Base-by-base conservation (phyloP, 169 alveolate genomes). In the Babesia ovis region DNA sequence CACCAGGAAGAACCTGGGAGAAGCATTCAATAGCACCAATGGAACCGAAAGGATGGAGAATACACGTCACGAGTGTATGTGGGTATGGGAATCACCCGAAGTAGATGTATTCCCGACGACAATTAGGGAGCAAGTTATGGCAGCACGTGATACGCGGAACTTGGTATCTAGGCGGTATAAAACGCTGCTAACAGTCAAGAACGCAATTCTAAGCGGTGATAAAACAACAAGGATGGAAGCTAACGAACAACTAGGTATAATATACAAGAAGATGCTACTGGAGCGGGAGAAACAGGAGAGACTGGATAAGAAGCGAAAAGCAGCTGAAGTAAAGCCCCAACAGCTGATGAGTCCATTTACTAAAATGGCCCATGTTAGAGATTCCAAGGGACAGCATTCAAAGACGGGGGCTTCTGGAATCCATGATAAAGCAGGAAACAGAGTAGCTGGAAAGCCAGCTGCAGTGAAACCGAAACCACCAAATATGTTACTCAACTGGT, bases 21-120 rank as follows among this genome's bases (percentile, higher is more conserved):
- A 79, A 34, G 41, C 76, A 22, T 70, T 66, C 57, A 54, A 6
- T 9, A 23, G 50, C 25, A 18, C 42, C 3, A 34, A 31, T n/a
- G 77, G 45, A 1, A 14, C 51, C n/a, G 54, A 29, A 11, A 22
- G 83, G 20, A n/a, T 68, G 50, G 87, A 79, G 22, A 68, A 74
- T 12, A 42, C 16, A 35, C 66, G 83, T 16, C 27, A 23, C 14
- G 84, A 68, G 50, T 79, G 87, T 39, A 4, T 79, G 45, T 79
- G 87, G 87, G 69, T 79, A 25, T 79, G 87, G 87, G 87, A 79
- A 45, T 57, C 83, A 18, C 87, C 87, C 8, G 45, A 79, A 5
- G 14, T 42, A 2, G 87, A 79, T 23, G 74, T 79, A 27, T 69
- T 79, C 60, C 83, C 87, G 0, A 32, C 39, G 16, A 11, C 25